phyloP scores from a whole-genome alignment of 805 yeast genomes.

The Hermanozyma aechmeae region DNA sequence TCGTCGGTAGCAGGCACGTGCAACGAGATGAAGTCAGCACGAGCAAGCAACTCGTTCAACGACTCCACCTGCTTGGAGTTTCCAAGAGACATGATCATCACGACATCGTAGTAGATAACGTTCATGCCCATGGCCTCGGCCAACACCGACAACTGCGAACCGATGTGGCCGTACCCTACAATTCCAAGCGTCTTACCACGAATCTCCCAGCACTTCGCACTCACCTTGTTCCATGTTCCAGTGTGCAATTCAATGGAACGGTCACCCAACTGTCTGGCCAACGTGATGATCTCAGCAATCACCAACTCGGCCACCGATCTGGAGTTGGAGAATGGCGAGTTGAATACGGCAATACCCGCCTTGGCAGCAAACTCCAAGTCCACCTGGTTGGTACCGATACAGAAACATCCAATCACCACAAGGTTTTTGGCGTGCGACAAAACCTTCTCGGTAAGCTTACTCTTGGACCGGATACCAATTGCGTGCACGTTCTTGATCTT shows the following conservation, averaged over 20 bases:
- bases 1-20: slow-evolving; percentile 95
- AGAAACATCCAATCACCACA: slow-evolving; percentile 92
- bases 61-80: slow-evolving; percentile 88
- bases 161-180: slow-evolving; percentile 97
- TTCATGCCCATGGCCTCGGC: slow-evolving; percentile 98
- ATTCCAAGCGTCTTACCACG: slow-evolving; percentile 98
- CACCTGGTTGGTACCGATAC: slow-evolving; percentile 98
- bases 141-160: slow-evolving; percentile 89
- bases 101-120: slow-evolving; percentile 85
- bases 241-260: slow-evolving; percentile 92
- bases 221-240: slow-evolving; percentile 96
- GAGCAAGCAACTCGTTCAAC: slow-evolving; percentile 69
- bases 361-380: slow-evolving; percentile 87
- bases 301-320: slow-evolving; percentile 98
- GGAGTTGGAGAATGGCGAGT: slow-evolving; percentile 97
- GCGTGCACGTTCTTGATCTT: slow-evolving; percentile 92
- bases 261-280: slow-evolving; percentile 96
- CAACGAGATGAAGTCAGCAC: slow-evolving; percentile 81
- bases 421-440: slow-evolving; percentile 82
- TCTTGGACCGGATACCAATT: slow-evolving; percentile 95
- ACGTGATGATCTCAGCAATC: slow-evolving; percentile 85
- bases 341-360: slow-evolving; percentile 91
- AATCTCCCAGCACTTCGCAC: slow-evolving; percentile 95
- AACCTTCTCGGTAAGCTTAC: slow-evolving; percentile 73
- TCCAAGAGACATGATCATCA: slow-evolving; percentile 93